Evolutionary conservation across 148 eudicot genomes (phyloP).

Genomic region (Rhododendron mucronatum): DNA sequence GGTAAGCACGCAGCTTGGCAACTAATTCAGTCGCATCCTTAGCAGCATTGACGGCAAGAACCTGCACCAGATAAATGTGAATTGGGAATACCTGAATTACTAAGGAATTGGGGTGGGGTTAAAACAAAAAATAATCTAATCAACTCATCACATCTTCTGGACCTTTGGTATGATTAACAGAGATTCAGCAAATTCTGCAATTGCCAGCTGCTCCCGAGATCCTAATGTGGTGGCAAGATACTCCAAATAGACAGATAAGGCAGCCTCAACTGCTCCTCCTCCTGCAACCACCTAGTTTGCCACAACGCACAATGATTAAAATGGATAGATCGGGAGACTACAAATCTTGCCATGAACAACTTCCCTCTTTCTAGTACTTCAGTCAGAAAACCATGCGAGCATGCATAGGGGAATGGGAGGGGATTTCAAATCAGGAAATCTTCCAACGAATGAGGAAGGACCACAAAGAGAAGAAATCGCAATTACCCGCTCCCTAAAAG

Average conservation of each 20-base stretch:
- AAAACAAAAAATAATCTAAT: background rate
- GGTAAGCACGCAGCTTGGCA: constrained; percentile 85
- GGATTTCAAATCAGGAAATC: background rate
- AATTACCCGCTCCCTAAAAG: background rate
- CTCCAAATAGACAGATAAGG: constrained; percentile 86
- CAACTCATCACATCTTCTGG: background rate
- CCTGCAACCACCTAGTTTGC: constrained; percentile 85
- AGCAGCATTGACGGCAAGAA: constrained; percentile 94
- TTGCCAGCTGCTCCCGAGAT: constrained; percentile 93
- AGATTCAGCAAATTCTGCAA: constrained; percentile 97
- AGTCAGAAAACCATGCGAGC: background rate
- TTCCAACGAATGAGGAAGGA: background rate
- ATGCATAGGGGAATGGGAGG: background rate
- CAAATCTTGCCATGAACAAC: background rate
- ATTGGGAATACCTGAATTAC: background rate
- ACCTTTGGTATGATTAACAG: constrained; percentile 91
- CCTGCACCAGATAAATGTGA: constrained; percentile 35
- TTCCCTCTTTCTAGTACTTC: background rate
- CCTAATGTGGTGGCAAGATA: constrained; percentile 93
- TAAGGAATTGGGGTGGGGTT: background rate
- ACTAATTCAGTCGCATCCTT: constrained; percentile 93
- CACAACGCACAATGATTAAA: background rate
- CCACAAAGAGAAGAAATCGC: background rate
- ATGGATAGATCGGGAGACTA: background rate
- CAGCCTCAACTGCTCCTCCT: constrained; percentile 98